Evolutionary conservation across 2,329 filamentous ascomycete species (phyloP), one percentile per base, ranked within the genome.

Genomic region (Aspergillus amoenus): DNA sequence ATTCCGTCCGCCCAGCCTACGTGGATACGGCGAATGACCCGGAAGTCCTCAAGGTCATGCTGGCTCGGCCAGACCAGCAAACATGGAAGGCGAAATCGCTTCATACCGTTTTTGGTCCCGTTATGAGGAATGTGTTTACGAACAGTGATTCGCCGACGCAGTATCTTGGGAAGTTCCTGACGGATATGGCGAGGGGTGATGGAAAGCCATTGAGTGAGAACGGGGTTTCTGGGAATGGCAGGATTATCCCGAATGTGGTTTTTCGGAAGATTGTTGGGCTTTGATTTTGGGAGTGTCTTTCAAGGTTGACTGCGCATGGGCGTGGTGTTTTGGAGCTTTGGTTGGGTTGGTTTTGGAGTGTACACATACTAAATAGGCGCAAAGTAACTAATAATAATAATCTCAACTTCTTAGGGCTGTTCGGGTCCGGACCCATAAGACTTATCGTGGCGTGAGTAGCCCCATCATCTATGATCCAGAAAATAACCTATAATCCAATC

Each of bases 1-100:
- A 82, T 63, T 84, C 81, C 11, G 75, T 87, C 6, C 80, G 89
- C 0, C 86, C 88, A 0, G 83, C 68, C 0, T 81, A 75, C 7
- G 82, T 91, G 11, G 88, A 91, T 63, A 60, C 74, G 0, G 59
- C 61, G 3, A 63, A 64, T 2, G 77, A 81, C 59, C 61, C 71
- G 17, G 75, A 76, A 63, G 76, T 81, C 37, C 66, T 75, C 65
- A 42, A 62, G 58, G n/a, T 56, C 52, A 4, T 47, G 43, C 45
- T 42, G 34, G 50, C 43, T 39, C 57, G 66, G 2, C 76, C 66
- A 56, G 61, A 73, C 8, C 67, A 73, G 12, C 49, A 55, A 58
- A 57, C 47, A 13, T 58, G 61, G 0, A 15, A 6, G 17, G 57
- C 60, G n/a, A 68, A 66, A n/a, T 52, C 68, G 61, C 53, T 68